Conservation (phyloP, 2,329 filamentous ascomycete genomes). For the Dactylellina parvicollis region DNA sequence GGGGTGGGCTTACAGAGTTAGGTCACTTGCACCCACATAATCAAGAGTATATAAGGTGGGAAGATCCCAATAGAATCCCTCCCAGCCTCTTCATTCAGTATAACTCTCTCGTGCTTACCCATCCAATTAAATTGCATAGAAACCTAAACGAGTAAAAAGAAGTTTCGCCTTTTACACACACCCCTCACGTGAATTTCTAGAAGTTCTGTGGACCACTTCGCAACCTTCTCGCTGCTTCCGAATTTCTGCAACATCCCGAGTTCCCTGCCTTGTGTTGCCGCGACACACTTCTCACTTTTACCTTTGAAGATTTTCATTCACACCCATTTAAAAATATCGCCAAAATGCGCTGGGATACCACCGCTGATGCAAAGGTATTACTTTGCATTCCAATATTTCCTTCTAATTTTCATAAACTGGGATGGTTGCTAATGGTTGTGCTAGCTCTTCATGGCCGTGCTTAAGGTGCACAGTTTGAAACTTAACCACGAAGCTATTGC, state of each 20-base stretch:
- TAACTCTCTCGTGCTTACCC: constrained; percentile 26
- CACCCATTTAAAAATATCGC: background rate
- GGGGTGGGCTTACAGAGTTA: constrained; percentile 43
- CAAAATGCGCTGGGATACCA: constrained; percentile 58
- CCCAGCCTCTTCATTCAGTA: constrained; percentile 46
- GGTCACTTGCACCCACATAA: constrained; percentile 33
- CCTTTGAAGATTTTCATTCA: constrained; percentile 1
- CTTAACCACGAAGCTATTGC: constrained; percentile 57
- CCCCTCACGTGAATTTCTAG: constrained; percentile 43
- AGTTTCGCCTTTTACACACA: background rate
- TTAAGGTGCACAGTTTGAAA: constrained; percentile 57
- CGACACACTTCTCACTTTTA: constrained; percentile 5
- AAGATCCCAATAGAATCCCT: constrained; percentile 35
- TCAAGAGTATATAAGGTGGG: constrained; percentile 46
- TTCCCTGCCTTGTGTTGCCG: constrained; percentile 32
- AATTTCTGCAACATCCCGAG: constrained; percentile 18
- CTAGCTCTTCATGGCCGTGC: constrained; percentile 58
- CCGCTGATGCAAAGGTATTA: constrained; percentile 57
- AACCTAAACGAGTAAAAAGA: constrained; percentile 24
- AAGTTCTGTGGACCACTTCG: too few species aligned
- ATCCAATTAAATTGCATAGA: constrained; percentile 13
- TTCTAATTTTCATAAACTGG: background rate
- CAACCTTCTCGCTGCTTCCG: constrained; percentile 1
- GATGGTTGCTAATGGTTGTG: background rate
- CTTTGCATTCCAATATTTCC: background rate